A percentile compares a stretch with the other conserved stretches of the same genome.
phyloP scores from a whole-genome alignment of 768 basidiomycete species.

The Leccinum variicolor region DNA sequence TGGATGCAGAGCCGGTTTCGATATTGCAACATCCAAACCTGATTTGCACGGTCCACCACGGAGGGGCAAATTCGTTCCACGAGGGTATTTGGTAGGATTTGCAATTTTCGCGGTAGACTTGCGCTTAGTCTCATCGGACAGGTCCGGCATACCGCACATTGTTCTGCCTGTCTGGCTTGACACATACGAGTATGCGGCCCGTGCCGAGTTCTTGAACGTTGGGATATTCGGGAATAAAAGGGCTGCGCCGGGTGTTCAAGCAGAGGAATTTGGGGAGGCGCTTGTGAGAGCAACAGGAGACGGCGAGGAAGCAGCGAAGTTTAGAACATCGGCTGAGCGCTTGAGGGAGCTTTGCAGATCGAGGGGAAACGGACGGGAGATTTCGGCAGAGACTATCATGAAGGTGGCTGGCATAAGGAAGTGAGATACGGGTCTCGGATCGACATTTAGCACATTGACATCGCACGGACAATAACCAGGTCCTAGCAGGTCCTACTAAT shows the following conservation, averaged over 20 bases:
- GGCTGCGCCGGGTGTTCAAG: background rate
- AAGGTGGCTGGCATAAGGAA: background rate
- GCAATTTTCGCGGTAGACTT: background rate
- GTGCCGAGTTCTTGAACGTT: conserved; percentile 4
- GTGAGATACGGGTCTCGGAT: background rate
- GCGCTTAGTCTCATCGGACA: background rate
- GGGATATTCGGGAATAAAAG: conserved; percentile 4
- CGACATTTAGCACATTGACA: background rate
- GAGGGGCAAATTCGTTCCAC: conserved; percentile 6
- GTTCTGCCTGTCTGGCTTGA: conserved; percentile 14
- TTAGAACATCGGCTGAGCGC: conserved; percentile 1
- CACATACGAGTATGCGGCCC: conserved; percentile 5
- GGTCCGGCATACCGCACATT: conserved; percentile 11
- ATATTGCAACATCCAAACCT: conserved; percentile 6
- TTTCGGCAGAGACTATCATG: background rate
- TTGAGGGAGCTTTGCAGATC: conserved; percentile 3
- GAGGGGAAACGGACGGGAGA: conserved; percentile 2
- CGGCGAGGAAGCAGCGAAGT: conserved; percentile 1
- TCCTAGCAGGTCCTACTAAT: too few species aligned
- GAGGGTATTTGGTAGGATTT: conserved; percentile 1
- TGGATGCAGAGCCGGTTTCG: conserved; percentile 12
- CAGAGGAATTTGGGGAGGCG: conserved; percentile 5
- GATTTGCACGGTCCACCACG: conserved; percentile 4
- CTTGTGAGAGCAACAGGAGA: conserved; percentile 3
- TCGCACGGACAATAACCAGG: too few species aligned